phyloP scores from a whole-genome alignment of 495 filamentous ascomycete genomes.

The Astrocystis sublimbata region DNA sequence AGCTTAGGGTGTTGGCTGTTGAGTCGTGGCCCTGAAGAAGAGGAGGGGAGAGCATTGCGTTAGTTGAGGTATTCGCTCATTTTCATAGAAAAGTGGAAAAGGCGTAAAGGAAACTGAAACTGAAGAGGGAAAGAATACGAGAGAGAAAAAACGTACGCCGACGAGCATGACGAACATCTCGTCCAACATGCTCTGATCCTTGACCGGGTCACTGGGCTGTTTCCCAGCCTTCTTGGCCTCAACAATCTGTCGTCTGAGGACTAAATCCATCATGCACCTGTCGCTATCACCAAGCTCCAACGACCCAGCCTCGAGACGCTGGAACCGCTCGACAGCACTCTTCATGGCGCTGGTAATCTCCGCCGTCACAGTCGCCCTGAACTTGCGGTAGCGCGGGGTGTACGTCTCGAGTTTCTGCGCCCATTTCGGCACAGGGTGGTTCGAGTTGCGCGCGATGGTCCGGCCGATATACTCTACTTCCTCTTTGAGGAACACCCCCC shows the following conservation, averaged over 20 bases:
- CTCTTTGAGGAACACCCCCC: slow-evolving; percentile 18
- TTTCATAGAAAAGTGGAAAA: no score
- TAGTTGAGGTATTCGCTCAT: background rate
- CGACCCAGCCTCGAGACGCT: slow-evolving; percentile 16
- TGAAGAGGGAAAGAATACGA: no score
- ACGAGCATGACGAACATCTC: slow-evolving; percentile 29
- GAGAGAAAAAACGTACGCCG: slow-evolving; percentile 2
- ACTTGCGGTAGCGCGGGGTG: slow-evolving; percentile 27
- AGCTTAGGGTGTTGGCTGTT: slow-evolving; percentile 32
- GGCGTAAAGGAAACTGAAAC: background rate
- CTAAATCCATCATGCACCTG: slow-evolving; percentile 40
- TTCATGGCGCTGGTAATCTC: slow-evolving; percentile 29
- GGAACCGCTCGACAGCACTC: slow-evolving; percentile 26
- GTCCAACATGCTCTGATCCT: slow-evolving; percentile 31
- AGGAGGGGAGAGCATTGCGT: background rate
- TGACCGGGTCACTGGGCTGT: slow-evolving; percentile 24
- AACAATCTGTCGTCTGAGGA: slow-evolving; percentile 34
- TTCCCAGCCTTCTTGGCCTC: slow-evolving; percentile 30
- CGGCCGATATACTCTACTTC: slow-evolving; percentile 29
- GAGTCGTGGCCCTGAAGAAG: slow-evolving; percentile 30
- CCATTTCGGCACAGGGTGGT: slow-evolving; percentile 15
- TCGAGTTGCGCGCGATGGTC: slow-evolving; percentile 17
- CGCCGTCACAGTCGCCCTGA: slow-evolving; percentile 12
- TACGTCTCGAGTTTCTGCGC: slow-evolving; percentile 20
- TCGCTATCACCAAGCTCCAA: slow-evolving; percentile 28